These are phyloP conservation scores for Sclerotinia borealis DNA, from an alignment of 2,329 filamentous ascomycete species.

Conservation along the genomic window DNA sequence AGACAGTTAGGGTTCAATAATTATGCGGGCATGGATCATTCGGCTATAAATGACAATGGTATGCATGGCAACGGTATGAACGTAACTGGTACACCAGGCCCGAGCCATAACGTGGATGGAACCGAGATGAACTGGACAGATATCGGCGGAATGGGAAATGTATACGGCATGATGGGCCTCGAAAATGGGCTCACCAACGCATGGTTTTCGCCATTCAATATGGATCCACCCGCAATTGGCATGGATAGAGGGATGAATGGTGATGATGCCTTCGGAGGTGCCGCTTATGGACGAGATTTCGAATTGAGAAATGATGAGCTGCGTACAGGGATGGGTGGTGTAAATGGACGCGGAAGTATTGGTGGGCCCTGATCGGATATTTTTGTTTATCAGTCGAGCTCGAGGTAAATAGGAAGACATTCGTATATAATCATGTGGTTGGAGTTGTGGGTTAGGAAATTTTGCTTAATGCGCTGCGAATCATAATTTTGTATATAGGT, in stretches of 20 bases:
- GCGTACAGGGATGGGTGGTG: background rate
- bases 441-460: no score
- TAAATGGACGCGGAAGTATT: background rate
- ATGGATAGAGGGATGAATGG: slow-evolving; percentile 34
- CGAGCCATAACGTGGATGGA: background rate
- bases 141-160: slow-evolving; percentile 5
- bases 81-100: background rate
- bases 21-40: slow-evolving; percentile 51
- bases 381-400: background rate
- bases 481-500: no score
- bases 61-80: slow-evolving; percentile 23
- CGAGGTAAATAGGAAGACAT: background rate
- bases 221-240: slow-evolving; percentile 64
- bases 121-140: slow-evolving; percentile 14
- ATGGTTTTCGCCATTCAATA: slow-evolving; percentile 92
- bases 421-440: background rate
- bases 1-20: slow-evolving; percentile 70
- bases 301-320: background rate
- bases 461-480: no score
- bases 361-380: background rate
- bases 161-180: background rate
- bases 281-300: background rate
- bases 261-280: slow-evolving; percentile 23
- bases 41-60: slow-evolving; percentile 23
- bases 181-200: slow-evolving; percentile 44